Percentiles rank a stretch among this genome's conserved stretches.
These are phyloP conservation scores for Carex scoparia DNA, from an alignment of 176 grass and related monocot species.

Conservation along the genomic window DNA sequence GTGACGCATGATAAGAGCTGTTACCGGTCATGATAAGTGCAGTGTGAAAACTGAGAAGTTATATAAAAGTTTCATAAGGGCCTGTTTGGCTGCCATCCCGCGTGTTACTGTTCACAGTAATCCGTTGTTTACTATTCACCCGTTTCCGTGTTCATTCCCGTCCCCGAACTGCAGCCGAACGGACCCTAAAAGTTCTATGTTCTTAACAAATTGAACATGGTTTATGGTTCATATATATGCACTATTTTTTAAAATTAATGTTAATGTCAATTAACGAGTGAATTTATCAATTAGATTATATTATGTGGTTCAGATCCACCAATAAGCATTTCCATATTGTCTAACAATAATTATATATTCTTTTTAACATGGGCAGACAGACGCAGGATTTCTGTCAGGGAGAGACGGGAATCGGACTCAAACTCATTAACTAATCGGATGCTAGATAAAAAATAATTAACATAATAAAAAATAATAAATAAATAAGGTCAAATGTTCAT, in stretches of 20 bases:
- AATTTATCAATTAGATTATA: not conserved
- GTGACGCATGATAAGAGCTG: constrained; percentile 9
- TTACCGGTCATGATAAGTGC: constrained; percentile 11
- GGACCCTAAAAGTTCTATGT: not conserved
- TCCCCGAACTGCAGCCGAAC: no score
- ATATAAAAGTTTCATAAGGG: not conserved
- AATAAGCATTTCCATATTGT: not conserved
- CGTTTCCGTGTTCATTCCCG: no score
- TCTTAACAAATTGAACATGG: not conserved
- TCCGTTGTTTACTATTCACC: no score
- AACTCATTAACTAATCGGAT: no score
- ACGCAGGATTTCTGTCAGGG: no score
- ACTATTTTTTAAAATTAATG: not conserved
- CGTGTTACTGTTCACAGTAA: no score
- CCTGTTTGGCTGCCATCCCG: no score
- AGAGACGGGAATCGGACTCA: no score
- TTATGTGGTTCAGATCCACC: not conserved
- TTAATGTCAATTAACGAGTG: not conserved
- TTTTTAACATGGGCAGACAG: not conserved
- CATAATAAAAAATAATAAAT: no score
- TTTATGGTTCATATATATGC: not conserved
- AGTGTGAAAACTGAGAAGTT: not conserved
- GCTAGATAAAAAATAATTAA: no score
- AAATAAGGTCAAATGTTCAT: no score
- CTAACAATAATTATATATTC: not conserved